Percentiles rank a stretch among this genome's conserved stretches.
phyloP scores from a whole-genome alignment of 306 rosid genomes.

The Lathyrus tuberosus region DNA sequence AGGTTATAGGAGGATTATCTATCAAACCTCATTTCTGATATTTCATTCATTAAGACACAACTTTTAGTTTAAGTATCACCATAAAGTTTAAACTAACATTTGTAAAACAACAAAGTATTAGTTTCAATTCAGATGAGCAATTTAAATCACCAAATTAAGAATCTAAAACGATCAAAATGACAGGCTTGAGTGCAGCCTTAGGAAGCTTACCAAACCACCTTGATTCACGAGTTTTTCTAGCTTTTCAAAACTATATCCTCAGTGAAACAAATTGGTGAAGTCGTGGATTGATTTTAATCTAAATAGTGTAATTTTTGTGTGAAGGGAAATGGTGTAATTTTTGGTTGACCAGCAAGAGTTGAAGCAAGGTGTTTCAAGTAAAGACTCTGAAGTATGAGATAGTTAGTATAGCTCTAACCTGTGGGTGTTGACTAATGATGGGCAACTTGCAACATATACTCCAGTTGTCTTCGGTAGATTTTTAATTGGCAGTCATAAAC shows the following conservation, averaged over 20 bases:
- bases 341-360: neutral
- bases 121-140: neutral
- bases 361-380: neutral
- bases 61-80: neutral
- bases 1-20: neutral
- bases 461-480: constrained; percentile 7
- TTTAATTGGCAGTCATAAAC: constrained; percentile 8
- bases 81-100: neutral
- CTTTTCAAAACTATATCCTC: neutral
- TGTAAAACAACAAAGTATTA: neutral
- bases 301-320: constrained; percentile 10
- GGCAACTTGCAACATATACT: constrained; percentile 7
- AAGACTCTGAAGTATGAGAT: constrained; percentile 12
- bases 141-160: neutral
- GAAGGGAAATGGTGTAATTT: neutral
- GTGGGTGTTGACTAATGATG: constrained; percentile 1
- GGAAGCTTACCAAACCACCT: neutral
- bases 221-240: neutral
- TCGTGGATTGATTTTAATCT: neutral
- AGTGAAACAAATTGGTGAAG: neutral
- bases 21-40: neutral
- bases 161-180: neutral
- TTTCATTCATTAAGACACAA: neutral
- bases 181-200: neutral
- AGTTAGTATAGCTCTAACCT: constrained; percentile 25